Percentiles rank a stretch among this genome's conserved stretches.
Conservation (phyloP, 176 grass and related monocot genomes). For the Oryza longistaminata region DNA sequence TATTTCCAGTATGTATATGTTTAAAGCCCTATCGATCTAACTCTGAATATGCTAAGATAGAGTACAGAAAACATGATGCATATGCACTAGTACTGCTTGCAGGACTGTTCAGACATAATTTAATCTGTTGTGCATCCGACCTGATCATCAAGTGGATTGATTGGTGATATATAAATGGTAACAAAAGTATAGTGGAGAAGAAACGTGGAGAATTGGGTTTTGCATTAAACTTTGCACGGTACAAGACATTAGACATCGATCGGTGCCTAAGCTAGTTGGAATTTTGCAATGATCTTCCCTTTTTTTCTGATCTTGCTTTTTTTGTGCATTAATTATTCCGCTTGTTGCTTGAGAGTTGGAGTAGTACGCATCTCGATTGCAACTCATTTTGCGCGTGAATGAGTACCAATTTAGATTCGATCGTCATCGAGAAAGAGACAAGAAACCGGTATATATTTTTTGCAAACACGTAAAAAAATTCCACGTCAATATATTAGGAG, state of each 20-base stretch:
- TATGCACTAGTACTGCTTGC: background rate
- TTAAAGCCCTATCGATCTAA: too few relatives aligned
- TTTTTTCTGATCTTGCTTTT: background rate
- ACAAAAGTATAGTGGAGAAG: background rate
- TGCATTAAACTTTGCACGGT: constrained; percentile 28
- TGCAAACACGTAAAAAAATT: too few relatives aligned
- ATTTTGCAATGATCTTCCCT: background rate
- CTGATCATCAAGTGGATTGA: background rate
- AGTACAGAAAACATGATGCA: too few relatives aligned
- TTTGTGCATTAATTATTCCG: background rate
- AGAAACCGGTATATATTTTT: background rate
- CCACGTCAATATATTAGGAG: too few relatives aligned
- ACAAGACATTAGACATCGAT: background rate
- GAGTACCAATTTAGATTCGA: background rate
- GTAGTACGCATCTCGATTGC: too few relatives aligned
- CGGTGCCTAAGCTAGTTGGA: background rate
- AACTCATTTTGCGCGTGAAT: too few relatives aligned
- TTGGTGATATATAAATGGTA: background rate
- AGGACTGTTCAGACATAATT: background rate
- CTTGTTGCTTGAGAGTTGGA: background rate
- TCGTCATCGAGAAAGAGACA: background rate
- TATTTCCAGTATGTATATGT: background rate
- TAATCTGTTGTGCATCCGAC: background rate
- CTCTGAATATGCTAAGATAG: too few relatives aligned
- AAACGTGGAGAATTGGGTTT: constrained; percentile 9